Evolutionary conservation across 2,329 filamentous ascomycete genomes (phyloP).

Genomic region (Aplosporella prunicola): DNA sequence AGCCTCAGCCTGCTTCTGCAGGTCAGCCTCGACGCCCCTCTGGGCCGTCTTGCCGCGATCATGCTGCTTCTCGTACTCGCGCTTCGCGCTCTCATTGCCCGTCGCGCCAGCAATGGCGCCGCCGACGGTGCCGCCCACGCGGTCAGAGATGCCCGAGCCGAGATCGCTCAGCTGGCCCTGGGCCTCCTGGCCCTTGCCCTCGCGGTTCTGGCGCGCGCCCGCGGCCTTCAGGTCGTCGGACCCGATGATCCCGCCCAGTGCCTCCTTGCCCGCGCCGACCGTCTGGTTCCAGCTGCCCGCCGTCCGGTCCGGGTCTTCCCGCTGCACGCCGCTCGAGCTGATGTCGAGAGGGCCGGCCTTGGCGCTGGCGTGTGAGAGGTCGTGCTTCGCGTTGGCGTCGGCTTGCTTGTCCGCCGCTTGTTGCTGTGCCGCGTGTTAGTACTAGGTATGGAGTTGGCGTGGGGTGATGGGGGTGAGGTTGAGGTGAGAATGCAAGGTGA

Average conservation of each 20-base stretch:
- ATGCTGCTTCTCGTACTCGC: constrained; percentile 58
- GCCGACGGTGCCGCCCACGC: constrained; percentile 61
- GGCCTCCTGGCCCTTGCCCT: constrained; percentile 74
- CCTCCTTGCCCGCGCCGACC: constrained; percentile 75
- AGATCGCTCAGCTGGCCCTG: constrained; percentile 71
- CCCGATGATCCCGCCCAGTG: constrained; percentile 65
- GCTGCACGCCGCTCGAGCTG: constrained; percentile 59
- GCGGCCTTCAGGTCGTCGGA: constrained; percentile 63
- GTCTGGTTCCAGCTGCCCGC: constrained; percentile 81
- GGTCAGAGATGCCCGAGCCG: constrained; percentile 48
- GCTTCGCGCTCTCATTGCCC: constrained; percentile 58
- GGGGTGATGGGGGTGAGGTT: background rate
- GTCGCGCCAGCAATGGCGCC: constrained; percentile 61
- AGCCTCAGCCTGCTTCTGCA: constrained; percentile 58
- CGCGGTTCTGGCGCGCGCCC: constrained; percentile 68
- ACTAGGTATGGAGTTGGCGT: no score
- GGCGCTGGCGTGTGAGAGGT: constrained; percentile 63
- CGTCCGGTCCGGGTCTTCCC: constrained; percentile 63
- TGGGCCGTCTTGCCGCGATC: constrained; percentile 77
- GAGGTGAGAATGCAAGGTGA: background rate
- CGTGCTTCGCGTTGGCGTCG: constrained; percentile 56
- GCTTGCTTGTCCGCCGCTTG: constrained; percentile 57
- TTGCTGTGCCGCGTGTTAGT: constrained; percentile 31
- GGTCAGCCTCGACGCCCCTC: constrained; percentile 71
- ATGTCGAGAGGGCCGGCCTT: constrained; percentile 66